A percentile compares a stretch with the other conserved stretches of the same genome.
phyloP scores from a whole-genome alignment of 208 protist genomes.

The Acanthamoeba healyi region DNA sequence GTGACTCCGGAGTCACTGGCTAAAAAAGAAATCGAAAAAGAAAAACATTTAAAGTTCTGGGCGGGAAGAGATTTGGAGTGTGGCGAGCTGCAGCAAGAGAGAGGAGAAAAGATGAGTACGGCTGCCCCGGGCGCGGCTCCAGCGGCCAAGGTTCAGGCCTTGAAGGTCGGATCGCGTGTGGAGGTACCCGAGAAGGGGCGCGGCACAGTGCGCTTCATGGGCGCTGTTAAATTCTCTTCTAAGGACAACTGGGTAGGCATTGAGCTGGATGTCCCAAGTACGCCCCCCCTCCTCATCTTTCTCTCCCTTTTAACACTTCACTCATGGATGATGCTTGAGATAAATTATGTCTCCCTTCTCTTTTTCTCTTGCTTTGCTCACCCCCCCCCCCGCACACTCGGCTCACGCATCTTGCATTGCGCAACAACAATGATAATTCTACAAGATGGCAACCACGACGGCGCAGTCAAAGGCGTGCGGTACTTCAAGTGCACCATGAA shows the following conservation, averaged over 20 bases:
- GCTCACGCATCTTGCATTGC: too few species aligned
- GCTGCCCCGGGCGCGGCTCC: not conserved
- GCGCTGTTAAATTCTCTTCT: conserved; percentile 72
- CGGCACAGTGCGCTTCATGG: conserved; percentile 70
- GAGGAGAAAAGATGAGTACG: not conserved
- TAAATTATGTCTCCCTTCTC: too few species aligned
- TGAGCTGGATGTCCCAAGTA: conserved; percentile 67
- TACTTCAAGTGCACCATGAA: conserved; percentile 70
- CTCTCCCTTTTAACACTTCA: too few species aligned
- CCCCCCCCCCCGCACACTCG: too few species aligned
- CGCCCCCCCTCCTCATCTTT: conserved; percentile 10
- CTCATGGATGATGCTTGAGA: too few species aligned
- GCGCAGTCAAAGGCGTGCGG: conserved; percentile 59
- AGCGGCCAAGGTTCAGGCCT: not conserved
- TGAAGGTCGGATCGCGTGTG: conserved; percentile 61
- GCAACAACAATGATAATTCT: too few species aligned
- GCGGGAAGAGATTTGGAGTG: not conserved
- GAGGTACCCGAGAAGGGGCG: conserved; percentile 48
- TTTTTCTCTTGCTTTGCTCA: too few species aligned
- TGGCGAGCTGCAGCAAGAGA: not conserved
- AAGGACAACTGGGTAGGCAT: conserved; percentile 77
- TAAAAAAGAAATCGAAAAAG: not conserved
- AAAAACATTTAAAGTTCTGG: too few species aligned
- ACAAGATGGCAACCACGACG: conserved; percentile 74
- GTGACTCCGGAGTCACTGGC: too few species aligned